Evolutionary conservation across 2,329 filamentous ascomycete genomes (phyloP), one percentile per base, ranked within the genome.

Genomic region (Verticillium albo-atrum): DNA sequence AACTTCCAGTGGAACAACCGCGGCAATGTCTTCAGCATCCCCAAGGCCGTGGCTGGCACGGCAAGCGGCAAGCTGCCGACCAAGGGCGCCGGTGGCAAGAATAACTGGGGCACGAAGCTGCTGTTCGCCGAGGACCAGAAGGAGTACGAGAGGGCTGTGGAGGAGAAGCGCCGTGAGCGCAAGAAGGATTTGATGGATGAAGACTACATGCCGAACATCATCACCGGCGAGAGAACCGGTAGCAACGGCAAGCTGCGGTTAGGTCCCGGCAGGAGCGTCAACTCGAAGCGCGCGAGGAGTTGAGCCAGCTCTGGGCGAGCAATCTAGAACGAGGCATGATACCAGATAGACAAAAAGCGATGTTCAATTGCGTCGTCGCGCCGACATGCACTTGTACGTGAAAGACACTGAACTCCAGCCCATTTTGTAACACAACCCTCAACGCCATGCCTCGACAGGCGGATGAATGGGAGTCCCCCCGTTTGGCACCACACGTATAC

Each of bases 1-100:
- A 97, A 97, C 74, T 97, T 95, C 81, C 92, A 97, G 76, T 97
- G 89, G 88, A 98, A 97, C 76, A 96, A 89, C 66, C 84, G 93
- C 26, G 95, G 95, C 57, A 95, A 97, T 74, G 86, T 91, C 37
- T 99, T 89, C 79, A 96, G 92, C 72, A 87, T 99, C 52, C 95
- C 95, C 1, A 98, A 97, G 78, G 91, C 95, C 0, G 84, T 90
- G 14, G 86, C 90, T 62, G 95, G 95, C 2, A 89, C 85, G 15
- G 77, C 93, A 6, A 96, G 87, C 73, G 92, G 92, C 54, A 92
- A 92, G 73, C 81, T 79, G 76, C 74, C 84, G 74, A 85, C 74
- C 77, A 83, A 76, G 9, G 80, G 75, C 51, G 87, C 86, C 1
- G 92, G 92, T 50, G 94, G 94, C 1, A 90, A 96, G 75, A 86